These are phyloP conservation scores for Aristolochia contorta DNA, from an alignment of 164 flowering plant species.

Conservation along the genomic window DNA sequence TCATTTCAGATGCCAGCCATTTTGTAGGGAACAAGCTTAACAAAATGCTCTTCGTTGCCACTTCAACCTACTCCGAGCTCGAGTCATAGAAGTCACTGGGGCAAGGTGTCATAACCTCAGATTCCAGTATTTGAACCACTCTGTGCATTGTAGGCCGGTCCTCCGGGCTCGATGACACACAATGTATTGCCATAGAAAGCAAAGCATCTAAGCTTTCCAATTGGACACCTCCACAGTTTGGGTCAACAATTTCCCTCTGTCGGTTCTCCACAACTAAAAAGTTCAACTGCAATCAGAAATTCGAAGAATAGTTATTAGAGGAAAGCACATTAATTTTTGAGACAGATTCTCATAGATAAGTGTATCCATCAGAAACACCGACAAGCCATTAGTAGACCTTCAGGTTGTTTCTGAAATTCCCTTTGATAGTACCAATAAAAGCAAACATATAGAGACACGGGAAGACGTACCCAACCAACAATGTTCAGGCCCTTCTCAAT, in stretches of 20 bases:
- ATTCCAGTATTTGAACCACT: slow-evolving; percentile 78
- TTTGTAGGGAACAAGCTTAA: not conserved
- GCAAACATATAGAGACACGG: not conserved
- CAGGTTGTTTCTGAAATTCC: no score
- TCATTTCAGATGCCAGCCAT: no score
- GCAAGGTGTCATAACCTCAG: slow-evolving; percentile 93
- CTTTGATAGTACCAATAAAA: no score
- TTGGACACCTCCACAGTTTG: slow-evolving; percentile 74
- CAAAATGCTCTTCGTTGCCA: not conserved
- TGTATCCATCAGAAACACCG: no score
- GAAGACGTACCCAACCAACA: slow-evolving; percentile 91
- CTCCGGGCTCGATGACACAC: slow-evolving; percentile 82
- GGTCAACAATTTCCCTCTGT: slow-evolving; percentile 71
- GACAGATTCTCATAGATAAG: no score
- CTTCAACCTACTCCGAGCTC: slow-evolving; percentile 13
- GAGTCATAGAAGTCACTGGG: slow-evolving; percentile 96
- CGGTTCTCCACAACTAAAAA: slow-evolving; percentile 64
- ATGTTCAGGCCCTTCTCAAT: slow-evolving; percentile 94
- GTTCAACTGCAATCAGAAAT: slow-evolving; percentile 57
- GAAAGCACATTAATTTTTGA: no score
- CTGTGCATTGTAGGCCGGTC: slow-evolving; percentile 94
- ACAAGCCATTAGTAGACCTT: no score
- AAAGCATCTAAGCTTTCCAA: slow-evolving; percentile 71
- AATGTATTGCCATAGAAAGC: slow-evolving; percentile 65
- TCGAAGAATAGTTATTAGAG: not conserved